Conservation (phyloP, 2,329 filamentous ascomycete genomes). For the Arthroderma sp. region DNA sequence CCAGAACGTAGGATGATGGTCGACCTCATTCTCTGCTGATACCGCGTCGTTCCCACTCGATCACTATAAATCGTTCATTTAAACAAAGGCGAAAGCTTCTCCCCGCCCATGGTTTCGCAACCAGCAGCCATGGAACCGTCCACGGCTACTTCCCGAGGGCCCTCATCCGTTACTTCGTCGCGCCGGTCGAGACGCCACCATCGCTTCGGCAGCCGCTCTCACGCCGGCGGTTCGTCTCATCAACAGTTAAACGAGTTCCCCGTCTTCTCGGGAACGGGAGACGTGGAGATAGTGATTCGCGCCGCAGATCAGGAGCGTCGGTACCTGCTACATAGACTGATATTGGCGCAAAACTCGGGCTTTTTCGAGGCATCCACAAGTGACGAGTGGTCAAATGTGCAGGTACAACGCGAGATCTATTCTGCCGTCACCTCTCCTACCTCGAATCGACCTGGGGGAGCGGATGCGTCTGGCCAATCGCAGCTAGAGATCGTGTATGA, state of each 20-base stretch:
- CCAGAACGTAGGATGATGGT: background rate
- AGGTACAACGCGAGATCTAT: slow-evolving; percentile 17
- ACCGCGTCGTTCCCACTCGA: background rate
- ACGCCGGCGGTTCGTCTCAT: slow-evolving; percentile 59
- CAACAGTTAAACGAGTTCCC: slow-evolving; percentile 82
- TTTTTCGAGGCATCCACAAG: slow-evolving; percentile 85
- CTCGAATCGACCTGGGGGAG: slow-evolving; percentile 11
- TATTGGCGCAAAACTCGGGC: slow-evolving; percentile 76
- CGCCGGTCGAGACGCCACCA: slow-evolving; percentile 46
- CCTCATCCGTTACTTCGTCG: slow-evolving; percentile 52
- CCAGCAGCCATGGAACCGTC: slow-evolving; percentile 40
- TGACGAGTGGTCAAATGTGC: slow-evolving; percentile 56
- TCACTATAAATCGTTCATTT: slow-evolving; percentile 1
- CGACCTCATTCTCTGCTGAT: background rate
- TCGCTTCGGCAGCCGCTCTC: slow-evolving; percentile 62
- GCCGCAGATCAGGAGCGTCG: slow-evolving; percentile 60
- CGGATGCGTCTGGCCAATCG: slow-evolving; percentile 35
- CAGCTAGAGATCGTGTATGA: slow-evolving; percentile 27
- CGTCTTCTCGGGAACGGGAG: slow-evolving; percentile 76
- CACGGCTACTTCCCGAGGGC: slow-evolving; percentile 45
- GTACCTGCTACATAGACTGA: slow-evolving; percentile 79
- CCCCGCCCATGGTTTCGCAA: slow-evolving; percentile 29
- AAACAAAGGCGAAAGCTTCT: background rate
- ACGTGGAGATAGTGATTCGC: slow-evolving; percentile 77
- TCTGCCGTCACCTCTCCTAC: background rate